Percentiles rank a stretch among this genome's conserved stretches.
These are phyloP conservation scores for Leccinellum luteum DNA, from an alignment of 768 basidiomycete genomes.

Conservation along the genomic window DNA sequence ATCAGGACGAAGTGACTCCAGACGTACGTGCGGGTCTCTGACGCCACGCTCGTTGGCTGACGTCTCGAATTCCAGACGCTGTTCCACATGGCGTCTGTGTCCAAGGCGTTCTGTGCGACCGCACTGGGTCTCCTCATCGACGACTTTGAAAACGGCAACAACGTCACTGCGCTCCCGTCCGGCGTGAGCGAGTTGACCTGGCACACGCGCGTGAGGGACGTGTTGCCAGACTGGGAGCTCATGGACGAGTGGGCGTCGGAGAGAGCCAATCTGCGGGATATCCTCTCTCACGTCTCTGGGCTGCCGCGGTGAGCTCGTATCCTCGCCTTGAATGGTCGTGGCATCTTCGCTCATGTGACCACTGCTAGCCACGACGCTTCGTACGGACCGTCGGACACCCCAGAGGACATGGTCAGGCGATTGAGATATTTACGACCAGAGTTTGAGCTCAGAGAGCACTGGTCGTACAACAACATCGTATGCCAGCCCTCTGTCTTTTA, in stretches of 20 bases:
- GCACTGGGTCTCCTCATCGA: slow-evolving; percentile 42
- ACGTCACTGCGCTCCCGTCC: slow-evolving; percentile 34
- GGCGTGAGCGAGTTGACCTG: slow-evolving; percentile 32
- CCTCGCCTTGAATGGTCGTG: neutral
- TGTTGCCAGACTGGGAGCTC: slow-evolving; percentile 43
- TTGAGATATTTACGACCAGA: slow-evolving; percentile 32
- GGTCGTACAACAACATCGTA: slow-evolving; percentile 40
- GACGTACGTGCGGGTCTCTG: slow-evolving; percentile 24
- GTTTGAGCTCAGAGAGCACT: slow-evolving; percentile 36
- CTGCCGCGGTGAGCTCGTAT: slow-evolving; percentile 31
- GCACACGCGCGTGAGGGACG: slow-evolving; percentile 32
- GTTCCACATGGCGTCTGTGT: slow-evolving; percentile 36
- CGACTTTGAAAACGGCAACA: slow-evolving; percentile 36
- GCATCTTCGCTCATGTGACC: neutral
- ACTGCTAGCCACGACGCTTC: slow-evolving; percentile 34
- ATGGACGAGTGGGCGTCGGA: slow-evolving; percentile 38
- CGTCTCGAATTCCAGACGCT: slow-evolving; percentile 30
- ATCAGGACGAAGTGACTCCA: slow-evolving; percentile 28
- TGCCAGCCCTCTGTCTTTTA: neutral
- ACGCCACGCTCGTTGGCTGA: neutral
- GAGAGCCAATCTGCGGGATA: slow-evolving; percentile 37
- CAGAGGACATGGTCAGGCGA: slow-evolving; percentile 20
- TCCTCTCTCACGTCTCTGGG: slow-evolving; percentile 41
- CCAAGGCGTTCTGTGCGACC: slow-evolving; percentile 39
- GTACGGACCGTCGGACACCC: slow-evolving; percentile 28